Conservation (phyloP, 1,284 basidiomycete species). For the Austroboletus niveus region DNA sequence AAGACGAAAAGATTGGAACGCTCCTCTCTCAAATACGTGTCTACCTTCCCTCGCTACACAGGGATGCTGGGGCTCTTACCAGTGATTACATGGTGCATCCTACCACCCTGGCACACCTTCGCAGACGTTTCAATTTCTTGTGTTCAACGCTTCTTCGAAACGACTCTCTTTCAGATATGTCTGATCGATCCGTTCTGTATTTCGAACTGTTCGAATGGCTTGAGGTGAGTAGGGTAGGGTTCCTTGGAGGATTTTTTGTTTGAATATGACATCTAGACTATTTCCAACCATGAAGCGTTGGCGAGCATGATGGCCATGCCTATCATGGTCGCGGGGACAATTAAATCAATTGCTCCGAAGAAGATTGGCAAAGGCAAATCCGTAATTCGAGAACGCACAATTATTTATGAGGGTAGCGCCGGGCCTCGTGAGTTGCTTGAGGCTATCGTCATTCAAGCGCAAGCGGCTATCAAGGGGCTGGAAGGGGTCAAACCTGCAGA, state of each 20-base stretch:
- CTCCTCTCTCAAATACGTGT: slow-evolving; percentile 69
- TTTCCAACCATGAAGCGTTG: slow-evolving; percentile 86
- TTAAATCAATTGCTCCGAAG: slow-evolving; percentile 58
- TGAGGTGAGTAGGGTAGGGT: slow-evolving; percentile 53
- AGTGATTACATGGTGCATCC: slow-evolving; percentile 89
- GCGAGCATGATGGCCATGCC: slow-evolving; percentile 96
- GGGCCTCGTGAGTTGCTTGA: slow-evolving; percentile 88
- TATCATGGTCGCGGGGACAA: slow-evolving; percentile 79
- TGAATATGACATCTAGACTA: slow-evolving; percentile 50
- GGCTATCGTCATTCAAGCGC: slow-evolving; percentile 84
- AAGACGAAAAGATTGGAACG: slow-evolving; percentile 68
- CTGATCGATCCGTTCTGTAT: slow-evolving; percentile 81
- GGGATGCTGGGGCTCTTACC: slow-evolving; percentile 67
- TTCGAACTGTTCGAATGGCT: slow-evolving; percentile 89
- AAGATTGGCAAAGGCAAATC: slow-evolving; percentile 44
- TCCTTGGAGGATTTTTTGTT: slow-evolving; percentile 1
- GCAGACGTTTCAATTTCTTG: slow-evolving; percentile 84
- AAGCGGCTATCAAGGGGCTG: slow-evolving; percentile 81
- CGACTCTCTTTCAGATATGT: slow-evolving; percentile 91
- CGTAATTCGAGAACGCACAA: slow-evolving; percentile 68
- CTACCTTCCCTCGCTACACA: slow-evolving; percentile 77
- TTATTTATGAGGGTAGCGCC: slow-evolving; percentile 85
- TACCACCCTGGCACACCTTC: slow-evolving; percentile 83
- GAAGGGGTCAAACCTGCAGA: slow-evolving; percentile 60
- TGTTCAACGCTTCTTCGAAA: slow-evolving; percentile 82